Conservation (phyloP, 495 filamentous ascomycete genomes). For the Penicillium bovifimosum region DNA sequence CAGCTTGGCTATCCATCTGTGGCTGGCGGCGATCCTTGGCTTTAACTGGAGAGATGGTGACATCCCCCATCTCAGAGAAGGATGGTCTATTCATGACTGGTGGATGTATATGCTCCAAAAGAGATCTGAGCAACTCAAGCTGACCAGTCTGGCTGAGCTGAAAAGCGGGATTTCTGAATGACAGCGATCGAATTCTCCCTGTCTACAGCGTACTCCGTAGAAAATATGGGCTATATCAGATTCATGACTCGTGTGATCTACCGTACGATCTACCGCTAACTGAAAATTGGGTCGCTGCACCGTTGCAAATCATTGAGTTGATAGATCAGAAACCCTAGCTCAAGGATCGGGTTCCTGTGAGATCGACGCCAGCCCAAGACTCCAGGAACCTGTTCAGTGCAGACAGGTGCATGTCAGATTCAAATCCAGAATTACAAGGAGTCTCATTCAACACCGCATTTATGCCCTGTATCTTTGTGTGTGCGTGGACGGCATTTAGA, state of each 20-base stretch:
- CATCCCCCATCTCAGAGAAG: not conserved
- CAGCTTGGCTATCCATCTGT: not conserved
- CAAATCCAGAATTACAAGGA: not conserved
- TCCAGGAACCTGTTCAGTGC: not conserved
- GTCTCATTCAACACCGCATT: slow-evolving; percentile 1
- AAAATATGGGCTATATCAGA: not conserved
- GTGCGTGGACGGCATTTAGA: not conserved
- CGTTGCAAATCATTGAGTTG: slow-evolving; percentile 23
- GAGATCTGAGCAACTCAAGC: not conserved
- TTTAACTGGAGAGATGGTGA: not conserved
- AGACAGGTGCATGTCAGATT: not conserved
- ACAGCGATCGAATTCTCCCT: not conserved
- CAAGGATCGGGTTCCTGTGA: not conserved
- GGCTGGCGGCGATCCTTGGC: not conserved
- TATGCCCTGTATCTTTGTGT: not conserved
- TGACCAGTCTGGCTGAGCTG: not conserved
- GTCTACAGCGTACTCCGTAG: too few species aligned
- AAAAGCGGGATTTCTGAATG: not conserved
- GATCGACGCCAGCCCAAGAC: slow-evolving; percentile 4
- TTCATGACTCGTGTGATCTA: slow-evolving; percentile 1
- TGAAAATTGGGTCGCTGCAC: slow-evolving; percentile 4
- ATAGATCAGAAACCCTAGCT: slow-evolving; percentile 14
- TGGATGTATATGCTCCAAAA: not conserved
- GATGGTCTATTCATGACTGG: not conserved
- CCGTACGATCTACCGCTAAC: slow-evolving; percentile 6